Percentiles rank a stretch among this genome's conserved stretches.
These are phyloP conservation scores for Pseudopithomyces maydicus DNA, from an alignment of 2,329 filamentous ascomycete species.

Conservation along the genomic window DNA sequence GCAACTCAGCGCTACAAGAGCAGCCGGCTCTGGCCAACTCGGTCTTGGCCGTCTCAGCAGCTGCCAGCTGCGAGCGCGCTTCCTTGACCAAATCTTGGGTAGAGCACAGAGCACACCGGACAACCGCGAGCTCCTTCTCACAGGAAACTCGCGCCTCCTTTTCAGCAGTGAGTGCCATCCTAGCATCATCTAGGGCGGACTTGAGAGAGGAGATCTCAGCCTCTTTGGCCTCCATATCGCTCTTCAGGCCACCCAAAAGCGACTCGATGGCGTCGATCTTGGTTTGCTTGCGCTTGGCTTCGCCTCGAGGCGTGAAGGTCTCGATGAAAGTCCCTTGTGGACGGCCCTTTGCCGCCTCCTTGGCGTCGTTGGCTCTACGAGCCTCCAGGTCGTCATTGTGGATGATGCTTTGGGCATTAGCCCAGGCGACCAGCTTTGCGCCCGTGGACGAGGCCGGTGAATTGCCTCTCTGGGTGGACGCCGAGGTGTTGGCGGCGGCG, in stretches of 20 bases:
- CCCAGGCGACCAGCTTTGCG: background rate
- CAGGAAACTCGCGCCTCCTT: background rate
- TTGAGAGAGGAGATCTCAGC: background rate
- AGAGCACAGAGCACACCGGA: background rate
- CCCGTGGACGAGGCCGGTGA: background rate
- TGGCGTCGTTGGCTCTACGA: background rate
- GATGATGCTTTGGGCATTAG: background rate
- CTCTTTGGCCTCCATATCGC: background rate
- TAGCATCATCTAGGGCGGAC: too few species aligned
- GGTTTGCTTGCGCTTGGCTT: background rate
- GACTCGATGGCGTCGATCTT: background rate
- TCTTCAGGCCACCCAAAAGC: background rate
- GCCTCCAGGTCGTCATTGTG: background rate
- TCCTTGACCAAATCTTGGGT: background rate
- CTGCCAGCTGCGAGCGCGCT: background rate
- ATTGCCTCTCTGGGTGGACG: background rate
- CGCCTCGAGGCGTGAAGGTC: background rate
- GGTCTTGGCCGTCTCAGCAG: background rate
- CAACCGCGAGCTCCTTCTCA: background rate
- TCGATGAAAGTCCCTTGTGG: background rate
- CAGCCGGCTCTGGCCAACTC: background rate
- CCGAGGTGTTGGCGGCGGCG: background rate
- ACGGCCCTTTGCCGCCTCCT: background rate
- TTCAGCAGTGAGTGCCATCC: background rate
- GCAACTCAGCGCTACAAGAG: background rate